Base-by-base conservation (phyloP, 495 filamentous ascomycete genomes). In the Aspergillus egyptiacus region DNA sequence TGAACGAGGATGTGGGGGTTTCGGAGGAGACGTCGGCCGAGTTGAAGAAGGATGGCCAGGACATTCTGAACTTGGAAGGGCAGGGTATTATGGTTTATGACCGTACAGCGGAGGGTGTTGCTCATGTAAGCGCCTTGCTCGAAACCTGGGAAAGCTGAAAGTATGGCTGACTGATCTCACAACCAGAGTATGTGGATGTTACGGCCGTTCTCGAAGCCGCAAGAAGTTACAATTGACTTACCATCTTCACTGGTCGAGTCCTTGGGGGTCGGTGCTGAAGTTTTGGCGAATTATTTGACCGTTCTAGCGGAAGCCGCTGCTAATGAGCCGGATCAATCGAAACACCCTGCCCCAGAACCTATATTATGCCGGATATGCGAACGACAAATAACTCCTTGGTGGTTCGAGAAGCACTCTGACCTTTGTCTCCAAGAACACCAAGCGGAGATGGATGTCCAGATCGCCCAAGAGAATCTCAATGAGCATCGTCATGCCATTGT, bases 151-250 rank as follows among this genome's bases (percentile, higher is more conserved):
- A 20, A 14, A 1, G 14, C 27, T 13, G 15, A 14, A 9, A 30
- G 13, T 14, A 25, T 19, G 18, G 14, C 32, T 42, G 11, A 46
- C 42, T 28, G 10, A 24, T 5, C 10, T 27, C 5, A 8, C 9
- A n/a, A 14, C 31, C 57, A 96, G 91, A 95, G 91, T 30, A 98
- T 98, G 93, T 98, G 93, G 93, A 97, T 97, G 89, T 79, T 98
- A 46, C 85, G 91, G 57, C 94, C 89, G n/a, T 90, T 89, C 65
- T 81, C 89, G 25, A 76, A 89, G 34, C 88, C 87, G 6, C 80
- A 86, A 56, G 89, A 96, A 71, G 85, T 97, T 43, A 95, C 91
- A 39, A 96, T 98, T 56, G 93, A 97, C 62, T 79, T 98, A 17
- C 91, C 93, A 32, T 74, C 79, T 27, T 66, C 95, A n/a, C 80